Evolutionary conservation across 2,329 filamentous ascomycete species (phyloP).

Genomic region (Fusarium sp.): DNA sequence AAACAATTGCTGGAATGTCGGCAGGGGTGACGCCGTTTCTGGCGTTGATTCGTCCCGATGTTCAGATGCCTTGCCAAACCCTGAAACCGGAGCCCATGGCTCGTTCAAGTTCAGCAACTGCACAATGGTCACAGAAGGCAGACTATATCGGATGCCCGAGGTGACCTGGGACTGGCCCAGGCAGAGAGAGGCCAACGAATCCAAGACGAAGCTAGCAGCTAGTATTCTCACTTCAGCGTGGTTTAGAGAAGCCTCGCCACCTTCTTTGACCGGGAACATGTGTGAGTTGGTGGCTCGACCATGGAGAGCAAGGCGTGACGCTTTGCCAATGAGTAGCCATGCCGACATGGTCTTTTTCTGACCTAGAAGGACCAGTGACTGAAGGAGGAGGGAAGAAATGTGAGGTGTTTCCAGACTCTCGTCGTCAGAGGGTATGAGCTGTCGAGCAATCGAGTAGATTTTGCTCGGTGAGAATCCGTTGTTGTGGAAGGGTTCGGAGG

Average conservation of each 20-base stretch:
- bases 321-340: constrained; percentile 73
- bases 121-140: constrained; percentile 28
- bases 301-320: constrained; percentile 60
- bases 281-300: constrained; percentile 27
- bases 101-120: constrained; percentile 28
- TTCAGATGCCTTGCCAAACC: constrained; percentile 20
- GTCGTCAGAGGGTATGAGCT: constrained; percentile 61
- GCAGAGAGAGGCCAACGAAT: constrained; percentile 66
- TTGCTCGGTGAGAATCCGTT: constrained; percentile 38
- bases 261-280: constrained; percentile 36
- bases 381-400: constrained; percentile 59
- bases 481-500: constrained; percentile 10
- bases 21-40: constrained; percentile 48
- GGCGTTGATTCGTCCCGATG: constrained; percentile 12
- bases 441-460: constrained; percentile 63
- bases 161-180: constrained; percentile 52
- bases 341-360: constrained; percentile 67
- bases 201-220: constrained; percentile 72
- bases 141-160: constrained; percentile 27
- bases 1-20: constrained; percentile 57
- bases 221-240: constrained; percentile 40
- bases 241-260: constrained; percentile 18
- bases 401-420: constrained; percentile 58
- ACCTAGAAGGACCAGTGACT: constrained; percentile 73
- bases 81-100: constrained; percentile 37